Evolutionary conservation across 2,329 filamentous ascomycete genomes (phyloP), one percentile per base, ranked within the genome.

Genomic region (Madurella mycetomatis): DNA sequence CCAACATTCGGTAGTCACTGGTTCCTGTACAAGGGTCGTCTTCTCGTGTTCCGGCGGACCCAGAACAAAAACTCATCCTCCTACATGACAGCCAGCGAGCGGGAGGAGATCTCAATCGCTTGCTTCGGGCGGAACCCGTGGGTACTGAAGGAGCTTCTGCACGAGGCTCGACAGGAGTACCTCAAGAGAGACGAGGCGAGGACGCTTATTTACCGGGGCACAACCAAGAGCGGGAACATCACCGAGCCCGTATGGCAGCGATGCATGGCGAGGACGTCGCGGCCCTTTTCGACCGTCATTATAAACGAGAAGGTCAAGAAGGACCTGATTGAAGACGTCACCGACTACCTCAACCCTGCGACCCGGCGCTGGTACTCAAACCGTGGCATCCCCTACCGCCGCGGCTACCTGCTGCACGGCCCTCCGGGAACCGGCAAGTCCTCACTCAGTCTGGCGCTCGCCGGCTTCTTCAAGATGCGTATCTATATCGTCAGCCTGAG

Each of bases 401-500:
- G 90, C 4, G 91, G 90, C 0, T 95, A 94, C 64, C 79, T 95
- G 0, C 82, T 95, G 15, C 77, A 92, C 60, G 90, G 90, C 0
- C 88, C 89, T 0, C 88, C 88, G 0, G 88, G 89, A 1, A 92
- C 88, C 0, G 88, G 89, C 13, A 94, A 92, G 70, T 87, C 83
- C 43, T 87, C 84, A 44, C 76, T 90, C 1, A 85, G 82, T 59
- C 78, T 90, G 41, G 86, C 87, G 0, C 76, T 88, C 47, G 85
- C 87, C 0, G 87, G 87, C 5, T 79, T 82, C 64, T 86, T 90
- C 66, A 81, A 82, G 55, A 78, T 90, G 71, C 78, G 81, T 47
- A 86, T 90, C 58, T 90, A 89, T 69, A 86, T 90, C 52, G 77
- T 90, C 59, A 86, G 80, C 63, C 72, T 90, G 41, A 87, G 79